Evolutionary conservation across 2,329 filamentous ascomycete species (phyloP).

Genomic region (Talaromyces amestolkiae): DNA sequence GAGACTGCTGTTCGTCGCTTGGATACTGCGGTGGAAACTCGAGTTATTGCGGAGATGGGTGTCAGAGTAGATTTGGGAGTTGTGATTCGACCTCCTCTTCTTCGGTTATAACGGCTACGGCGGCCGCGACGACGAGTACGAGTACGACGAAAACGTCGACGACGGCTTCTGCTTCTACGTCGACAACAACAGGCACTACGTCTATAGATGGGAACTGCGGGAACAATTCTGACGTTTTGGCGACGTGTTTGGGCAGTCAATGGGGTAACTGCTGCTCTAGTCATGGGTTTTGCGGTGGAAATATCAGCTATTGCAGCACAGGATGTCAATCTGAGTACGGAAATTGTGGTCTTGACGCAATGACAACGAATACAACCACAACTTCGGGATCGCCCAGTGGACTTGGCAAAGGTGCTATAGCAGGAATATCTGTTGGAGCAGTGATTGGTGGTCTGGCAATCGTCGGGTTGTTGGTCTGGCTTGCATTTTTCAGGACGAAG

Average conservation of each 20-base stretch:
- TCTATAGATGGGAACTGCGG: slow-evolving; percentile 3
- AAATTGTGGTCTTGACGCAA: neutral
- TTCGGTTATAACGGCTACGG: neutral
- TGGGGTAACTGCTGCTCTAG: neutral
- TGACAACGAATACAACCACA: slow-evolving; percentile 1
- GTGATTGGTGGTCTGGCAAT: neutral
- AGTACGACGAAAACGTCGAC: neutral
- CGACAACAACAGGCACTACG: neutral
- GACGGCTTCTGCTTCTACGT: neutral
- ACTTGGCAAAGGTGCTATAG: neutral
- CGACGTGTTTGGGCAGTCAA: neutral
- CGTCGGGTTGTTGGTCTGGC: neutral
- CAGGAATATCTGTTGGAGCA: neutral
- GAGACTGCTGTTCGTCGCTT: neutral
- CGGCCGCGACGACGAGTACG: neutral
- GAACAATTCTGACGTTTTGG: neutral
- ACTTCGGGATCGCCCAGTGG: neutral
- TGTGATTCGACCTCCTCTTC: neutral
- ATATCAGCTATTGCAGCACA: neutral
- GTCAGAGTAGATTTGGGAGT: neutral
- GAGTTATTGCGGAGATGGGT: neutral
- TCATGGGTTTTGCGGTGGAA: slow-evolving; percentile 1
- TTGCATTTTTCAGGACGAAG: slow-evolving; percentile 2
- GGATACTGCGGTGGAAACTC: slow-evolving; percentile 4
- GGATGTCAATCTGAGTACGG: neutral